A percentile compares a stretch with the other conserved stretches of the same genome.
Conservation (phyloP, 1,284 basidiomycete species). For the Mycocalia duriaeana region DNA sequence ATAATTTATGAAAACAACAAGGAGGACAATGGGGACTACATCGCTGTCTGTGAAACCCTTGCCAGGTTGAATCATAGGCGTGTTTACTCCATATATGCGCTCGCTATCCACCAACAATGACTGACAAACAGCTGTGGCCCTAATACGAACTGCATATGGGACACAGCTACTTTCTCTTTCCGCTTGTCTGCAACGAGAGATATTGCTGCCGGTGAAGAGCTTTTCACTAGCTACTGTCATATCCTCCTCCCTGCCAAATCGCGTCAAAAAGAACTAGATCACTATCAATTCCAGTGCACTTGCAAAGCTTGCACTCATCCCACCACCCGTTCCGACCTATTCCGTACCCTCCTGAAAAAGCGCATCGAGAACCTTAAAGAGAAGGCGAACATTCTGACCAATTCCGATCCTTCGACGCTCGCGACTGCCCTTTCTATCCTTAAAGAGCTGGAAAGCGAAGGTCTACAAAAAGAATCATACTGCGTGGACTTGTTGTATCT, state of each 20-base stretch:
- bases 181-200: slow-evolving; percentile 22
- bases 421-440: too few relatives aligned
- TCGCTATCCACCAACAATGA: neutral
- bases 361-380: too few relatives aligned
- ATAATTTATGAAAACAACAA: slow-evolving; percentile 1
- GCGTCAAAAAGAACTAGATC: slow-evolving; percentile 15
- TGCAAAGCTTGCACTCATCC: slow-evolving; percentile 16
- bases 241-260: slow-evolving; percentile 10
- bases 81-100: neutral
- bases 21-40: slow-evolving; percentile 2
- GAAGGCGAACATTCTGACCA: too few relatives aligned
- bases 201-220: slow-evolving; percentile 25
- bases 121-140: slow-evolving; percentile 26
- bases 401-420: too few relatives aligned
- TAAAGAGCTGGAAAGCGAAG: too few relatives aligned
- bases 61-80: slow-evolving; percentile 9
- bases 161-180: slow-evolving; percentile 21
- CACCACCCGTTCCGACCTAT: too few relatives aligned
- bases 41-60: slow-evolving; percentile 1
- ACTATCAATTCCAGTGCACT: slow-evolving; percentile 15
- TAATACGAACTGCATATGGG: slow-evolving; percentile 18
- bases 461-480: too few relatives aligned
- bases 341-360: too few relatives aligned
- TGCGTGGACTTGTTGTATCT: too few relatives aligned
- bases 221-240: slow-evolving; percentile 11